Percentiles rank a stretch among this genome's conserved stretches.
Evolutionary conservation across 768 basidiomycete species (phyloP).

Genomic region (Tulasnella sp.): DNA sequence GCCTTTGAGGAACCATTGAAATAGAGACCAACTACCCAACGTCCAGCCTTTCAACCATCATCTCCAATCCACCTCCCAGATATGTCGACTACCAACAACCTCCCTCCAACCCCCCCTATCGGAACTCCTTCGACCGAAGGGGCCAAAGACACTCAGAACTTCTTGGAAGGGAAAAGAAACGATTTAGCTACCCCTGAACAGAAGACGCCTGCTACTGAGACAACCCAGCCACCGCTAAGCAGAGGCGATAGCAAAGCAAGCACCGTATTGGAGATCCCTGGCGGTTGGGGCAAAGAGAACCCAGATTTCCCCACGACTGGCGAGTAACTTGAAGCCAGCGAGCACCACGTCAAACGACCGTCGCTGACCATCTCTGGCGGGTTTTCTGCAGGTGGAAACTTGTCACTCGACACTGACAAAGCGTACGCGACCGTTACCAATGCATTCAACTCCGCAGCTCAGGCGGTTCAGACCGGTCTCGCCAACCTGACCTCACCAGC

Average conservation of each 20-base stretch:
- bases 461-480: neutral
- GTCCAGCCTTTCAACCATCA: neutral
- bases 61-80: neutral
- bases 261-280: slow-evolving; percentile 14
- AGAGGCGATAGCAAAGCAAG: slow-evolving; percentile 12
- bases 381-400: neutral
- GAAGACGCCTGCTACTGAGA: neutral
- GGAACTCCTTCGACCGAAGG: slow-evolving; percentile 5
- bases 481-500: slow-evolving; percentile 6
- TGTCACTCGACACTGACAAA: neutral
- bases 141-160: slow-evolving; percentile 1
- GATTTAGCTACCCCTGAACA: neutral
- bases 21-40: neutral
- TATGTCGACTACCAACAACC: slow-evolving; percentile 12
- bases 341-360: neutral
- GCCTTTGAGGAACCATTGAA: neutral
- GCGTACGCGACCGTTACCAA: neutral
- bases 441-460: neutral
- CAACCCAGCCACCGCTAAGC: neutral
- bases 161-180: neutral
- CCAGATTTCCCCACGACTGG: neutral
- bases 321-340: neutral
- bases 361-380: neutral
- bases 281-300: slow-evolving; percentile 15
- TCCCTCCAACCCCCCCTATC: neutral